Conservation (phyloP, 1,284 basidiomycete species). For the Leccinum fuscescens region DNA sequence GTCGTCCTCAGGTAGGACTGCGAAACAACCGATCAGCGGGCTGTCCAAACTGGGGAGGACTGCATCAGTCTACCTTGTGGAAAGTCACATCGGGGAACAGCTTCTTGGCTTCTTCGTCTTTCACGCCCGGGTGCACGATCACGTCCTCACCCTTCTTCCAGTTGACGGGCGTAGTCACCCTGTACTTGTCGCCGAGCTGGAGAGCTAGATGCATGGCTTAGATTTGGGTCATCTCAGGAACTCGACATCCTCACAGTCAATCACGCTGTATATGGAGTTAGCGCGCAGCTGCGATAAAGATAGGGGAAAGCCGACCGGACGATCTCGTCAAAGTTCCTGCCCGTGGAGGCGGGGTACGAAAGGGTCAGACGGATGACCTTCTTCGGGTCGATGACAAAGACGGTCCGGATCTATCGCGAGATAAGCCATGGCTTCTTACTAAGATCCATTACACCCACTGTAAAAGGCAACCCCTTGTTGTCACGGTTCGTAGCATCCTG, state of each 20-base stretch:
- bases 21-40: constrained; percentile 7
- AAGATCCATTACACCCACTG: constrained; percentile 36
- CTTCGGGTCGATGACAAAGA: constrained; percentile 92
- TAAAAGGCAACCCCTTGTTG: constrained; percentile 84
- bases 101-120: constrained; percentile 84
- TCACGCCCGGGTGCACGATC: constrained; percentile 90
- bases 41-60: background rate
- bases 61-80: constrained; percentile 55
- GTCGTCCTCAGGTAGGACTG: constrained; percentile 72
- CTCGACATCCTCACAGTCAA: constrained; percentile 54
- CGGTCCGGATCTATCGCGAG: constrained; percentile 78
- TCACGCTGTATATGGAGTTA: constrained; percentile 40
- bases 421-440: constrained; percentile 9
- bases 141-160: constrained; percentile 94
- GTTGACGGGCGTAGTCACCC: constrained; percentile 86
- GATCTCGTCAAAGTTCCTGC: constrained; percentile 86
- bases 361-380: constrained; percentile 88
- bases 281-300: background rate
- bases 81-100: constrained; percentile 76
- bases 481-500: constrained; percentile 96
- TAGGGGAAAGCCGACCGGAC: constrained; percentile 55
- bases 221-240: background rate
- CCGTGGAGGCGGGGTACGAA: constrained; percentile 87
- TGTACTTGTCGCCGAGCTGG: constrained; percentile 91
- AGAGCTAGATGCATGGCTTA: constrained; percentile 50